Conservation (phyloP, 164 flowering plant genomes). For the Magnolia changhungtana region DNA sequence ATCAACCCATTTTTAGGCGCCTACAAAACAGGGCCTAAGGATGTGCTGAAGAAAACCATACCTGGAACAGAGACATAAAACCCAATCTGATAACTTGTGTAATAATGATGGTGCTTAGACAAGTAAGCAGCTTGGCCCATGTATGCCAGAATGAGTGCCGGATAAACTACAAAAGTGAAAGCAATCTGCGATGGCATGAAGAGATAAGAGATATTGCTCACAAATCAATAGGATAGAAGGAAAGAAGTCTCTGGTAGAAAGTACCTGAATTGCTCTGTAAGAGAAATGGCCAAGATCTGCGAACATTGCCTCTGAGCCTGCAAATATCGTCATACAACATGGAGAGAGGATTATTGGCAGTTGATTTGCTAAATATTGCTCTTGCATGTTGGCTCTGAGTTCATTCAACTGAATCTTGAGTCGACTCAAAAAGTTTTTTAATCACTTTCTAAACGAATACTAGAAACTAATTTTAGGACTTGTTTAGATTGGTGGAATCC, state of each 20-base stretch:
- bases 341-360: neutral
- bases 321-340: neutral
- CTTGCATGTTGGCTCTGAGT: neutral
- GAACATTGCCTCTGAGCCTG: constrained; percentile 77
- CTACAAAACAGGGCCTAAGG: too few species aligned
- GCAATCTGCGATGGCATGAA: constrained; percentile 58
- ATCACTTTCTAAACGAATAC: neutral
- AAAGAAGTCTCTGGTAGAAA: neutral
- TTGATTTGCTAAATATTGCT: neutral
- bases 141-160: constrained; percentile 83
- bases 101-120: constrained; percentile 63
- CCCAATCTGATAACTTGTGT: constrained; percentile 45
- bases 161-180: constrained; percentile 84
- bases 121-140: constrained; percentile 97
- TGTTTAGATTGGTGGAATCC: neutral
- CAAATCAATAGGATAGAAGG: neutral
- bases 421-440: neutral
- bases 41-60: constrained; percentile 17
- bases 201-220: constrained; percentile 2
- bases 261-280: constrained; percentile 53
- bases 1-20: too few species aligned
- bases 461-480: neutral
- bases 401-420: neutral
- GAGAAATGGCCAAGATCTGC: constrained; percentile 71
- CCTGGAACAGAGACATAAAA: constrained; percentile 91